Base-by-base conservation (phyloP, 495 filamentous ascomycete genomes). In the Cercophora newfieldiana region DNA sequence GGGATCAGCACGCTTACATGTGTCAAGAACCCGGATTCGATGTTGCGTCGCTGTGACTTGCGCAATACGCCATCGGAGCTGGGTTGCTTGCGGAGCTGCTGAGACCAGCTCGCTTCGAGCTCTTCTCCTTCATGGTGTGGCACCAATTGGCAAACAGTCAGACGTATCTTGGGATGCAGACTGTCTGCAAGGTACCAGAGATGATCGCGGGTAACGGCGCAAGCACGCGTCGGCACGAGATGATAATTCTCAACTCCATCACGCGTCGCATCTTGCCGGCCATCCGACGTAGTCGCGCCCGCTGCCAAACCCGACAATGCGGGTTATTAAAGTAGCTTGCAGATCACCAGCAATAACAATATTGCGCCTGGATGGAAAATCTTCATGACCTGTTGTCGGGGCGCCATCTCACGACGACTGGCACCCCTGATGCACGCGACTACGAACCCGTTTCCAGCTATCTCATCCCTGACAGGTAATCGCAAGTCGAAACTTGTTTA, bases 311-410 rank as follows among this genome's bases (percentile, higher is more conserved):
- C 55, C 55, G 55, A 58, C 55, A 33, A 58, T 2, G 33, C 29
- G 55, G 55, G 19, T 58, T 1, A 19, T 18, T 31, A 58, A 28
- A 58, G 55, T 58, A 26, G 55, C 16, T 29, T 58, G 55, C 55
- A 58, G 19, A 12, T 30, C 3, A 14, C n/a, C 4, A 28, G 51
- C 51, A 55, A 55, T 12, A 18, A 28, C 22, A 1, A 28, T 10
- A 10, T 25, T 22, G 51, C 51, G 22, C 26, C 26, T 55, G 19
- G 51, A 55, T 12, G 7, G 51, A 55, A 16, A 14, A n/a, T n/a
- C n/a, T n/a, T n/a, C n/a, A n/a, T n/a, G n/a, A n/a, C n/a, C n/a
- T n/a, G n/a, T n/a, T n/a, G n/a, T n/a, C n/a, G n/a, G n/a, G n/a
- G n/a, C n/a, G n/a, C n/a, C n/a, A n/a, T n/a, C n/a, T n/a, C n/a